Evolutionary conservation across 352 stramenopile genomes (phyloP).

Genomic region (Phytophthora capsici): DNA sequence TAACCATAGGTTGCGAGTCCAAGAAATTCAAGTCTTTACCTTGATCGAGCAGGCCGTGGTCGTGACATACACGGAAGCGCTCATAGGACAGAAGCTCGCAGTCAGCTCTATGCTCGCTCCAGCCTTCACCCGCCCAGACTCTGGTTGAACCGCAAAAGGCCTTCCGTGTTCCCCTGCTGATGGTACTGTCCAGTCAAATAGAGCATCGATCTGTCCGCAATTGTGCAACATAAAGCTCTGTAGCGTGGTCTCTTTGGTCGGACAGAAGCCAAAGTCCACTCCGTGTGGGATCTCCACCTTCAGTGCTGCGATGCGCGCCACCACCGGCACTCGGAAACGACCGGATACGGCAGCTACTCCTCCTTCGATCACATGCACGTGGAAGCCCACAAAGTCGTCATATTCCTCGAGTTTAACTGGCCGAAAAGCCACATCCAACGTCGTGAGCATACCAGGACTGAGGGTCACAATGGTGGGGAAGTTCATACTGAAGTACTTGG

Average conservation of each 20-base stretch:
- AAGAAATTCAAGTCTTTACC: conserved; percentile 38
- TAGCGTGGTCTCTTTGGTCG: conserved; percentile 84
- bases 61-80: conserved; percentile 88
- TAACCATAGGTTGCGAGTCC: neutral
- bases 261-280: conserved; percentile 91
- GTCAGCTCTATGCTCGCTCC: conserved; percentile 72
- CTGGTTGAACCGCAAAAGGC: conserved; percentile 86
- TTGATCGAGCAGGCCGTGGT: conserved; percentile 70
- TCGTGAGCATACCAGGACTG: conserved; percentile 85
- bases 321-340: conserved; percentile 88
- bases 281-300: conserved; percentile 61
- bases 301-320: conserved; percentile 82
- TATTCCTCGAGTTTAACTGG: conserved; percentile 91
- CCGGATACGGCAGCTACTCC: conserved; percentile 69
- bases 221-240: conserved; percentile 84
- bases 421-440: conserved; percentile 91
- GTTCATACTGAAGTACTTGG: conserved; percentile 95
- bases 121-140: conserved; percentile 65
- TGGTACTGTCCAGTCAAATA: conserved; percentile 88
- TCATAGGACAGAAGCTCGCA: conserved; percentile 70
- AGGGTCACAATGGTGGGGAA: conserved; percentile 92
- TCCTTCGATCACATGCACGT: conserved; percentile 85
- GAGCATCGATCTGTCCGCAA: conserved; percentile 84
- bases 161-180: conserved; percentile 60
- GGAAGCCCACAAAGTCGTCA: conserved; percentile 92